Evolutionary conservation across 2,329 filamentous ascomycete genomes (phyloP).

Genomic region (Exophiala dermatitidis): DNA sequence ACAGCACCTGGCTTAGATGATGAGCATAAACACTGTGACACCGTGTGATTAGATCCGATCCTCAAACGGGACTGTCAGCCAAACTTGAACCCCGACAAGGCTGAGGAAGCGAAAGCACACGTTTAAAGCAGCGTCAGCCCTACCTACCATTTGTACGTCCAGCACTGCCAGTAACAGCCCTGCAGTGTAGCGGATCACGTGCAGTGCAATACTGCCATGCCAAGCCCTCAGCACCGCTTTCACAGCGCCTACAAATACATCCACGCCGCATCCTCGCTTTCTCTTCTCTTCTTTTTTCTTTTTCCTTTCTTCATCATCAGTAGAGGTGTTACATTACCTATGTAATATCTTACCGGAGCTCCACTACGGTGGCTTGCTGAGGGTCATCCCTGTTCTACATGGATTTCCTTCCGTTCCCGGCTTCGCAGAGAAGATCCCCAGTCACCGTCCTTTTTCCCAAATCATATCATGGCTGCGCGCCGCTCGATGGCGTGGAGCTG

Average conservation of each 20-base stretch:
- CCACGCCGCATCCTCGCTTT: constrained; percentile 2
- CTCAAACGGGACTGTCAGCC: too few relatives aligned
- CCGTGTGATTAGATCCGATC: too few relatives aligned
- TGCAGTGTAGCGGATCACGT: neutral
- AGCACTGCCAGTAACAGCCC: too few relatives aligned
- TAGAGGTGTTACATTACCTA: constrained; percentile 44
- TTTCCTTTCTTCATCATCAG: constrained; percentile 43
- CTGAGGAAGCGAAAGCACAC: too few relatives aligned
- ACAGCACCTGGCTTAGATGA: too few relatives aligned
- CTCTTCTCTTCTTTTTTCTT: constrained; percentile 23
- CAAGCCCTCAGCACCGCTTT: neutral
- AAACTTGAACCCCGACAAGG: too few relatives aligned
- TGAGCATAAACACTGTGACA: too few relatives aligned
- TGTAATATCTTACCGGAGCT: constrained; percentile 40
- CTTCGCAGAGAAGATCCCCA: constrained; percentile 36
- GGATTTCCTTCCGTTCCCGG: constrained; percentile 47
- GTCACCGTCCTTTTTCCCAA: constrained; percentile 41
- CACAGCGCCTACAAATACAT: constrained; percentile 15
- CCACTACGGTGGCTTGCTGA: constrained; percentile 45
- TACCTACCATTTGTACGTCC: too few relatives aligned
- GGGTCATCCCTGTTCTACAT: constrained; percentile 40
- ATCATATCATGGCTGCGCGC: constrained; percentile 35
- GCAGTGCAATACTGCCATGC: neutral
- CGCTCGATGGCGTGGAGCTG: constrained; percentile 40
- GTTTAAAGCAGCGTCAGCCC: too few relatives aligned